Evolutionary conservation across 2,329 filamentous ascomycete species (phyloP), one percentile per base, ranked within the genome.

Genomic region (Colletotrichum abscissum): DNA sequence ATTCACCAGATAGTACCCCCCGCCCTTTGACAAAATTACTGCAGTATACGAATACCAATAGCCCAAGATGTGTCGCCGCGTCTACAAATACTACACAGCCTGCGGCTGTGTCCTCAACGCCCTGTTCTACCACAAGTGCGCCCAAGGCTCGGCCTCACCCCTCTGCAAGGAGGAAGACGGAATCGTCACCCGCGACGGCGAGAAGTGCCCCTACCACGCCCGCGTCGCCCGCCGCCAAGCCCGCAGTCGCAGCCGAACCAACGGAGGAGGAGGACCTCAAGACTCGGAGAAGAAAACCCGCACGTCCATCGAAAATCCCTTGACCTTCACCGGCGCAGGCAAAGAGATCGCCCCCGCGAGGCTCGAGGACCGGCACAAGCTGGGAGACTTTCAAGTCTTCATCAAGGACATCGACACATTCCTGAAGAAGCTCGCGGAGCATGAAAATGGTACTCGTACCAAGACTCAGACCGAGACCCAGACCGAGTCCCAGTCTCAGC

Each of bases 51-150:
- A 4, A 7, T 49, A 9, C 54, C 33, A 5, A 24, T 11, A 22
- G 8, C 14, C 52, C 14, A 26, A 56, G 46, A 74, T 74, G 72
- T 74, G 72, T 33, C 35, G 58, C 28, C 52, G 55, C 30, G 12
- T 69, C 30, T 74, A 73, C 58, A 26, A 30, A 22, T 46, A 73
- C 59, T 74, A 63, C 72, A 55, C 30, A 7, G 19, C 2, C 33
- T 74, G 72, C 33, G 59, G 54, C 42, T 73, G 72, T 35, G 46
- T 68, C 42, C 57, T 74, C 46, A 62, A n/a, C 14, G 6, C 19
- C n/a, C n/a, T 19, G 8, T 35, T 42, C 54, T 38, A 67, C 55
- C 22, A 38, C 30, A 22, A 67, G 33, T 74, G 72, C 60, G 16
- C 26, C 3, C 22, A 65, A 8, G 72, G 69, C 26, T 52, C 58